Evolutionary conservation across 202 grass and related monocot genomes (phyloP), one percentile per base, ranked within the genome.

Genomic region (Bolboschoenoplectus hybrid): DNA sequence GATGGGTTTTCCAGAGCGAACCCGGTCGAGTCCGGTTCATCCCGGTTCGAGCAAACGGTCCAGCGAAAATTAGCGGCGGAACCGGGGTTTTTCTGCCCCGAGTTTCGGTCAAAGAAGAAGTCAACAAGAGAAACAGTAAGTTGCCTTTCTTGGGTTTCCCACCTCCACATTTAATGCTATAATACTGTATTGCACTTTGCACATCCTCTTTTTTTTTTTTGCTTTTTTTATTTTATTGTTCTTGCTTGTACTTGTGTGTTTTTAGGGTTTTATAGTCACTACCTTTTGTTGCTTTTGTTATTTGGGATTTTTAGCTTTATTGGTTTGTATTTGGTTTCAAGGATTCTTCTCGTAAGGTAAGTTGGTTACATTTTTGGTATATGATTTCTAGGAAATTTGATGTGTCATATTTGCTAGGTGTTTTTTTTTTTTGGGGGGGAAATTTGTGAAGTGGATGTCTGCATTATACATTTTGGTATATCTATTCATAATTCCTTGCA

Each of bases 51-150:
- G 4, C 45, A 2, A 66, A 10, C 51, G 52, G 35, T 5, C 52
- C 75, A 7, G 52, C 7, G 0, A 79, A 79, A 52, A 55, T 58
- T 58, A 79, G 53, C 75, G 75, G 75, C 44, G 81, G 81, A 68
- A 84, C 81, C 64, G 81, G 81, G 2, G 81, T 84, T 84, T 84
- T 84, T 36, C 45, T 84, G 7, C 81, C 81, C n/a, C 63, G 64
- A 6, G 32, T 70, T 1, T 9, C 47, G 32, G 64, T 84, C 81
- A 84, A 56, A 71, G 81, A 84, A 8, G 81, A 84, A 69, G 64
- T 68, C 64, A 51, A 55, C 64, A 84, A 84, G 35, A 56, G 26
- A 70, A 52, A 71, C 43, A 67, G 81, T 84, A 26, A 70, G 81
- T 67, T 57, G 1, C 45, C 13, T 82, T 82, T 82, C 63, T 82